phyloP scores from a whole-genome alignment of 1,284 basidiomycete species.

The Sporisorium scitamineum region DNA sequence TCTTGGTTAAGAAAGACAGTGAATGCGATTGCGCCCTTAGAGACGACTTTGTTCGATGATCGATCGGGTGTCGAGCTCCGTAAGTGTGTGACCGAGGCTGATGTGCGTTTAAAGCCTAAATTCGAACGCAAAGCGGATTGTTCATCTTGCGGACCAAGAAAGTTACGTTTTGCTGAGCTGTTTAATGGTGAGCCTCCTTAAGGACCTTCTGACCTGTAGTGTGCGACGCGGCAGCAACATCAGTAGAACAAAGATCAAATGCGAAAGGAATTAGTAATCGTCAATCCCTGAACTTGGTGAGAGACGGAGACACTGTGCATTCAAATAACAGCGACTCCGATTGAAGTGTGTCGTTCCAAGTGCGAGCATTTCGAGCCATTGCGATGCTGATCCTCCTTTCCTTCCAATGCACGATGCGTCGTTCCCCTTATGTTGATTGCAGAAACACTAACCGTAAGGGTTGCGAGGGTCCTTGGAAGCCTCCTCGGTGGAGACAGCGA shows the following conservation, averaged over 20 bases:
- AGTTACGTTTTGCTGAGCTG: background rate
- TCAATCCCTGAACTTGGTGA: background rate
- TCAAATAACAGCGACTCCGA: background rate
- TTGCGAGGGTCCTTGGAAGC: constrained; percentile 67
- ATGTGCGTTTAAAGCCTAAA: background rate
- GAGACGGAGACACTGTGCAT: background rate
- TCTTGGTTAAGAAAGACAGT: background rate
- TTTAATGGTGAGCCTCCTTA: constrained; percentile 56
- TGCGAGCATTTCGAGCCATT: background rate
- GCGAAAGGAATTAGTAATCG: background rate
- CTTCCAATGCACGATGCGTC: background rate
- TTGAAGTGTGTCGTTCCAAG: background rate
- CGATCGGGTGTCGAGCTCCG: background rate
- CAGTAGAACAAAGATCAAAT: background rate
- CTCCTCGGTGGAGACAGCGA: constrained; percentile 60
- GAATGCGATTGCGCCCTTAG: background rate
- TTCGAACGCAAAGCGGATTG: background rate
- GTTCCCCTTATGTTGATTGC: background rate
- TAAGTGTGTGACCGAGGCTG: background rate
- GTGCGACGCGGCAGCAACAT: background rate
- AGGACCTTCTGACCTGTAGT: constrained; percentile 55
- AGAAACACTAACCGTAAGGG: constrained; percentile 62
- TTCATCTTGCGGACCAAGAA: background rate
- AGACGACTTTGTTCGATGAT: background rate
- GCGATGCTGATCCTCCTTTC: background rate